A percentile compares a stretch with the other conserved stretches of the same genome.
Conservation (phyloP, 306 rosid species). For the Vachellia collinsii region DNA sequence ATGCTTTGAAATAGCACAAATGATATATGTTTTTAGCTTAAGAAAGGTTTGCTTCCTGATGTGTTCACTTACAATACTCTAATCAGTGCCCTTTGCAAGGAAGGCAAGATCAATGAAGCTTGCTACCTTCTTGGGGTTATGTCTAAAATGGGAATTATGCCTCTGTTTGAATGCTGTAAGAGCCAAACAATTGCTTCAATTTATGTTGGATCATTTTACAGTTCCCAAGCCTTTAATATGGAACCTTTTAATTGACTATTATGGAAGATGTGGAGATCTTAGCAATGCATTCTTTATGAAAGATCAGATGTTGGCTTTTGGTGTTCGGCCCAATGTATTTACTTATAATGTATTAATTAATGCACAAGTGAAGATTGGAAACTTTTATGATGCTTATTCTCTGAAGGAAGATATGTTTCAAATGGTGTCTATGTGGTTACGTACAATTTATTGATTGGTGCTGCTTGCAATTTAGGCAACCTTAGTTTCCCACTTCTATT, state of each 20-base stretch:
- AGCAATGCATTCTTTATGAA: slow-evolving; percentile 53
- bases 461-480: slow-evolving; percentile 56
- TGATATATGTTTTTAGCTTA: slow-evolving; percentile 28
- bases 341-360: slow-evolving; percentile 87
- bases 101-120: slow-evolving; percentile 65
- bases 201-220: slow-evolving; percentile 57
- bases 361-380: slow-evolving; percentile 65
- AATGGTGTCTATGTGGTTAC: slow-evolving; percentile 67
- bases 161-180: slow-evolving; percentile 55
- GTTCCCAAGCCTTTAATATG: slow-evolving; percentile 68
- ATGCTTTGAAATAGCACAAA: not conserved
- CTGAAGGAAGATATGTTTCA: slow-evolving; percentile 58
- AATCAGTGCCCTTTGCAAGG: slow-evolving; percentile 70
- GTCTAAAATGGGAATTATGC: slow-evolving; percentile 75
- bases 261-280: slow-evolving; percentile 68
- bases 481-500: slow-evolving; percentile 47
- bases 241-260: slow-evolving; percentile 68
- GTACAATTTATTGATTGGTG: slow-evolving; percentile 79
- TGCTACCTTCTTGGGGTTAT: slow-evolving; percentile 60
- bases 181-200: slow-evolving; percentile 61
- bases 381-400: slow-evolving; percentile 52
- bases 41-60: slow-evolving; percentile 80
- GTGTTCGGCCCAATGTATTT: slow-evolving; percentile 70
- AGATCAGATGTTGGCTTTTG: slow-evolving; percentile 68
- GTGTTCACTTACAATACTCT: slow-evolving; percentile 78